Evolutionary conservation across 2,329 filamentous ascomycete species (phyloP), one percentile per base, ranked within the genome.

Genomic region (Botrytis cinerea): DNA sequence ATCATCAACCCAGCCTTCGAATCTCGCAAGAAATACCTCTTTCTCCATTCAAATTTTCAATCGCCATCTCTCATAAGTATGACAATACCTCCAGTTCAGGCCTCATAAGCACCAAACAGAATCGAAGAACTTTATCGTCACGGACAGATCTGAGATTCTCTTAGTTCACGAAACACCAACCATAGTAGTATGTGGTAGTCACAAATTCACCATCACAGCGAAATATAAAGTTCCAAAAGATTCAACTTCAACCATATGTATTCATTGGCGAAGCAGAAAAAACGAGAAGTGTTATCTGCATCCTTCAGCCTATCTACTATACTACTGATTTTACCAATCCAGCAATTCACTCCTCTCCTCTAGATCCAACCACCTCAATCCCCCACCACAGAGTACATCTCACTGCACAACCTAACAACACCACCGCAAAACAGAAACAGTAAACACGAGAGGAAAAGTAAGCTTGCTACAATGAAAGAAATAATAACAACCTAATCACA

Each of bases 401-500:
- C n/a, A n/a, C 9, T 28, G 16, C 70, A 43, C 70, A 32, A 2
- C 32, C 16, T 25, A 64, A 46, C 59, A 28, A 28, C 22, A 43
- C n/a, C 28, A 64, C 35, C 46, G 7, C 12, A 32, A 25, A 38
- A 43, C 16, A 64, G 60, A 45, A 72, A 72, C 35, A 57, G 51
- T 57, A 28, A 38, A 67, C 14, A 43, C 20, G 46, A 72, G 10
- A 64, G 70, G 25, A 38, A 71, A 51, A 43, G 51, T 28, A 51
- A 70, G 22, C 60, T 73, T 73, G 62, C 71, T 73, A 73, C 71
- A 73, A n/a, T 35, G 62, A 73, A 73, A 61, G 40, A 73, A 51
- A 69, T 69, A 69, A 70, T 38, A 66, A 64, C 70, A 60, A 67
- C 22, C 46, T 62, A 43, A n/a, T n/a, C 59, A 51, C 60, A n/a